Conservation (phyloP, 2,329 filamentous ascomycete genomes). For the Penicillium sp. region DNA sequence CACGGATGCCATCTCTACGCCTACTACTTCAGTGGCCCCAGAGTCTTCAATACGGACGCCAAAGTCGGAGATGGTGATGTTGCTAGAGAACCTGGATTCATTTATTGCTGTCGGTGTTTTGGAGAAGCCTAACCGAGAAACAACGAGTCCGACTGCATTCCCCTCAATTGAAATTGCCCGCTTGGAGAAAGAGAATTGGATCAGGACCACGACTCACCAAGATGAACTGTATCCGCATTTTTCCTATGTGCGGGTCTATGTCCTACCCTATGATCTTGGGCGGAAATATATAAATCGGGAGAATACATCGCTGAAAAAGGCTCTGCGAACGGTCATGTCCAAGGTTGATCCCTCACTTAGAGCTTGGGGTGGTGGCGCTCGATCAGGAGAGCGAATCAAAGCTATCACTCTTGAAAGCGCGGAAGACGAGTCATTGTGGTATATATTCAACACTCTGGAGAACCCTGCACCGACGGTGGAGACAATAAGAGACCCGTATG, state of each 20-base stretch:
- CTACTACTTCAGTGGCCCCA: conserved; percentile 3
- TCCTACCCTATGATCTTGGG: conserved; percentile 47
- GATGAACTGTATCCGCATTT: conserved; percentile 22
- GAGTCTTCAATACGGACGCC: neutral
- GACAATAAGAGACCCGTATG: conserved; percentile 37
- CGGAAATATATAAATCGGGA: conserved; percentile 40
- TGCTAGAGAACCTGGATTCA: conserved; percentile 22
- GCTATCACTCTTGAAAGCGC: conserved; percentile 23
- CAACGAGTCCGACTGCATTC: conserved; percentile 17
- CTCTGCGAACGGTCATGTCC: conserved; percentile 46
- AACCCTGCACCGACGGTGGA: conserved; percentile 44
- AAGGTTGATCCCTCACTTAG: conserved; percentile 44
- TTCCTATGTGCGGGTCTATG: conserved; percentile 41
- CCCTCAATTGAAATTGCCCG: conserved; percentile 29
- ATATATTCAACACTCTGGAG: conserved; percentile 55
- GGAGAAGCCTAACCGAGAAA: conserved; percentile 18
- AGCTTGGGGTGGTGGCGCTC: conserved; percentile 44
- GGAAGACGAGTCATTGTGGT: conserved; percentile 53
- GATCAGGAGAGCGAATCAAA: conserved; percentile 7
- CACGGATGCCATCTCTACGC: neutral
- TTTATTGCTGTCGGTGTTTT: conserved; percentile 42
- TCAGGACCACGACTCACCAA: conserved; percentile 33
- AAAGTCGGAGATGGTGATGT: conserved; percentile 14
- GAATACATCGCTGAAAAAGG: conserved; percentile 37
- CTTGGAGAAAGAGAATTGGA: conserved; percentile 43